Conservation (phyloP, 1,284 basidiomycete species). For the Pisolithus thermaeus region DNA sequence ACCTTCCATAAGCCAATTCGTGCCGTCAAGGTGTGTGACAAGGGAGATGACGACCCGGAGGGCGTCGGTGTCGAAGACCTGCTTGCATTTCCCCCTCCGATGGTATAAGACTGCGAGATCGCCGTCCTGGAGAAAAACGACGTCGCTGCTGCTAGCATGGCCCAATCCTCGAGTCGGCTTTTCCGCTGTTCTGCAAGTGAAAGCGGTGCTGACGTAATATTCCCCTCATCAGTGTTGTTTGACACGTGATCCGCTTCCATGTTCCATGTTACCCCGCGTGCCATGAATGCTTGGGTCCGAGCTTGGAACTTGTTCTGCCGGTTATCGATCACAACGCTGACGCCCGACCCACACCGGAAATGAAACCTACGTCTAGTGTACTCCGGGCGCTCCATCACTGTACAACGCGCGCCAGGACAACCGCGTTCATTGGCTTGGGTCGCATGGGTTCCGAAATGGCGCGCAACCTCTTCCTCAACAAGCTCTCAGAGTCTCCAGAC, state of each 20-base stretch:
- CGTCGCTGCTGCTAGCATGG: slow-evolving; percentile 84
- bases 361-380: slow-evolving; percentile 38
- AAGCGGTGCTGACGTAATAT: too few relatives aligned
- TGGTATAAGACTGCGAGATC: slow-evolving; percentile 79
- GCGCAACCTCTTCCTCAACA: slow-evolving; percentile 72
- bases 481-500: slow-evolving; percentile 41
- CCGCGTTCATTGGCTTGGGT: slow-evolving; percentile 76
- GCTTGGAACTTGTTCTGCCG: too few relatives aligned
- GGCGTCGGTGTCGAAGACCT: slow-evolving; percentile 60
- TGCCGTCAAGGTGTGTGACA: slow-evolving; percentile 47
- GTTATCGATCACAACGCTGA: background rate
- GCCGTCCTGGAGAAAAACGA: slow-evolving; percentile 86
- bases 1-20: slow-evolving; percentile 84
- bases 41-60: slow-evolving; percentile 39
- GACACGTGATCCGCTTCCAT: too few relatives aligned
- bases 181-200: background rate
- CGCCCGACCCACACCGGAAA: slow-evolving; percentile 5
- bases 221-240: too few relatives aligned
- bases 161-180: background rate
- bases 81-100: slow-evolving; percentile 45
- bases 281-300: too few relatives aligned
- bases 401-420: slow-evolving; percentile 43
- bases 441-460: slow-evolving; percentile 85
- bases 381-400: slow-evolving; percentile 19
- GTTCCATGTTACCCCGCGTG: too few relatives aligned